Percentiles rank a stretch among this genome's conserved stretches.
These are phyloP conservation scores for Aspergillus caelatus DNA, from an alignment of 2,329 filamentous ascomycete genomes.

Conservation along the genomic window DNA sequence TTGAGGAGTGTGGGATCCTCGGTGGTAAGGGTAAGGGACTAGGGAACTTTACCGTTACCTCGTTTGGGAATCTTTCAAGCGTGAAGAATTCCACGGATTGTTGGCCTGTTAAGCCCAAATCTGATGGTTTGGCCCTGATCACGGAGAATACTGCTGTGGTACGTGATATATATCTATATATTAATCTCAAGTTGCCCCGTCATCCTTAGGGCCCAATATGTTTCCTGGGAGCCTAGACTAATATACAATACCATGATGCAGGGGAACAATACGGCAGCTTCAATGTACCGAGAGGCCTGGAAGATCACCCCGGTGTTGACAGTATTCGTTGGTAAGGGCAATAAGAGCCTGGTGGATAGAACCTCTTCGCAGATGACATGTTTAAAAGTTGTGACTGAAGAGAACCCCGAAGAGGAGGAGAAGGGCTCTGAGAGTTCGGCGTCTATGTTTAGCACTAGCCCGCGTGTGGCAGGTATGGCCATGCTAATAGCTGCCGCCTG, in stretches of 20 bases:
- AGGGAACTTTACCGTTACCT: constrained; percentile 14
- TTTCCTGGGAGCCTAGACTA: not conserved
- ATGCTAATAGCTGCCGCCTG: not conserved
- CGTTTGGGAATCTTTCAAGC: constrained; percentile 3
- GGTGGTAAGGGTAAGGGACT: constrained; percentile 5
- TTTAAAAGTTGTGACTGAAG: constrained; percentile 17
- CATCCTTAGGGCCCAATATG: not conserved
- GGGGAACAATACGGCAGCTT: constrained; percentile 9
- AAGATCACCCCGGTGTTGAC: constrained; percentile 21
- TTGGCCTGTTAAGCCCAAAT: constrained; percentile 19
- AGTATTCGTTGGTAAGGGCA: constrained; percentile 12
- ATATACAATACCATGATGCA: not conserved
- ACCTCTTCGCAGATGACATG: constrained; percentile 21
- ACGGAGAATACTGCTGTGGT: constrained; percentile 6
- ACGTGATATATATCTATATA: not conserved
- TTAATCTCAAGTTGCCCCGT: not conserved
- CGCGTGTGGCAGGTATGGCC: not conserved
- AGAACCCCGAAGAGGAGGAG: not conserved
- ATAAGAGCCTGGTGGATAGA: constrained; percentile 12
- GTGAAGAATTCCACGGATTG: constrained; percentile 14
- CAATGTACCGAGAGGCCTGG: constrained; percentile 12
- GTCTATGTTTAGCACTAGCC: not conserved
- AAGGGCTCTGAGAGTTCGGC: not conserved
- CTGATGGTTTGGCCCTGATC: constrained; percentile 10
- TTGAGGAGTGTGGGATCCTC: constrained; percentile 11